phyloP scores from a whole-genome alignment of 2,329 filamentous ascomycete species.

The Epichloe glyceriae region DNA sequence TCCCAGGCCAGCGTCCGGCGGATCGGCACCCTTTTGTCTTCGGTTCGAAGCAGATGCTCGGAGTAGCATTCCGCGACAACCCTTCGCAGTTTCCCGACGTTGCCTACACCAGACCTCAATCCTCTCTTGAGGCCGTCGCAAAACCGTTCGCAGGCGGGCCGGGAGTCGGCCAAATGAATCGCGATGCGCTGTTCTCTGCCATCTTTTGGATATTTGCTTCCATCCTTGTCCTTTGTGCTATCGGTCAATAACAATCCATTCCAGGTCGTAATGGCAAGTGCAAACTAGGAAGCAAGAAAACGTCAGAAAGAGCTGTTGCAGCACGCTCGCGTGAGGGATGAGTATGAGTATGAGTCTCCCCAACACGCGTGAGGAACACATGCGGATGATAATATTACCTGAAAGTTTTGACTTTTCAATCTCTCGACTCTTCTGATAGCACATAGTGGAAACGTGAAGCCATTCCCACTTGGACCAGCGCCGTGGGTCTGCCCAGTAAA shows the following conservation, averaged over 20 bases:
- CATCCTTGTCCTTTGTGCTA: conserved; percentile 35
- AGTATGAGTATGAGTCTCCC: too few species aligned
- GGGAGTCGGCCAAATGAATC: conserved; percentile 77
- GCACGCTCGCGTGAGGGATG: neutral
- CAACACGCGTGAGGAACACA: neutral
- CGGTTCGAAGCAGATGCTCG: conserved; percentile 59
- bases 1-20: conserved; percentile 84
- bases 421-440: conserved; percentile 85
- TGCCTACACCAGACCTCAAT: conserved; percentile 72
- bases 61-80: conserved; percentile 83
- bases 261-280: conserved; percentile 90
- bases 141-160: conserved; percentile 84
- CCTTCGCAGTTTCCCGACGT: conserved; percentile 70
- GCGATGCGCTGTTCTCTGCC: conserved; percentile 70
- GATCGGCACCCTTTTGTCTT: conserved; percentile 43
- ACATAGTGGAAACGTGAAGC: conserved; percentile 87
- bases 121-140: conserved; percentile 92
- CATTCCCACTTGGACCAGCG: conserved; percentile 84
- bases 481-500: conserved; percentile 92
- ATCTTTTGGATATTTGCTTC: conserved; percentile 29
- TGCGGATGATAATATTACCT: conserved; percentile 27
- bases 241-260: conserved; percentile 57
- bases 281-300: conserved; percentile 44
- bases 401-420: conserved; percentile 81
- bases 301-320: neutral